Conservation (phyloP, 2,329 filamentous ascomycete species). For the Chrysosporium keratinophilum region DNA sequence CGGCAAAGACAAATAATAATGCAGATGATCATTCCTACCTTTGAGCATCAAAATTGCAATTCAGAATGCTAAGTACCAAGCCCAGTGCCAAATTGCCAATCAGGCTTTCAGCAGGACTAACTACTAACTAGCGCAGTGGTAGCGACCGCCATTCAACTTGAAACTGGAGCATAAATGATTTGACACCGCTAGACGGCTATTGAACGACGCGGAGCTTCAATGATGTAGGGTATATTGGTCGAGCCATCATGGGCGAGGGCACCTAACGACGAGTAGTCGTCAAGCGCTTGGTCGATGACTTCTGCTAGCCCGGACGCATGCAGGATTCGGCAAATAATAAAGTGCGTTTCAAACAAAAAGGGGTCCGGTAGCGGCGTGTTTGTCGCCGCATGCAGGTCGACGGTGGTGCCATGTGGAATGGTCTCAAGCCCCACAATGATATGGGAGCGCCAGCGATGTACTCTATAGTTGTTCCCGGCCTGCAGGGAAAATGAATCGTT, state of each 20-base stretch:
- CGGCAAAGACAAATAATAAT: too few species aligned
- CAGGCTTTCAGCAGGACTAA: too few species aligned
- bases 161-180: too few species aligned
- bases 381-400: background rate
- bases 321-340: background rate
- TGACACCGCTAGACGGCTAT: too few species aligned
- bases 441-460: background rate
- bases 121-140: too few species aligned
- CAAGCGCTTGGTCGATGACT: background rate
- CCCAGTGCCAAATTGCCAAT: too few species aligned
- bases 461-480: background rate
- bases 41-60: too few species aligned
- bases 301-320: conserved; percentile 2
- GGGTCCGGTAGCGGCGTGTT: background rate
- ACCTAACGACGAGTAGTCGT: background rate
- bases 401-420: background rate
- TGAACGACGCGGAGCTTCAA: background rate
- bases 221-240: background rate
- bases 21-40: too few species aligned
- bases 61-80: too few species aligned
- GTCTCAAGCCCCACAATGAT: background rate
- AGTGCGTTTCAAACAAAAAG: background rate
- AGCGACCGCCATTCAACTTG: too few species aligned
- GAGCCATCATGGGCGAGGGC: background rate
- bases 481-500: background rate